Evolutionary conservation across 352 stramenopile species (phyloP).

Genomic region (Peronospora farinosa): DNA sequence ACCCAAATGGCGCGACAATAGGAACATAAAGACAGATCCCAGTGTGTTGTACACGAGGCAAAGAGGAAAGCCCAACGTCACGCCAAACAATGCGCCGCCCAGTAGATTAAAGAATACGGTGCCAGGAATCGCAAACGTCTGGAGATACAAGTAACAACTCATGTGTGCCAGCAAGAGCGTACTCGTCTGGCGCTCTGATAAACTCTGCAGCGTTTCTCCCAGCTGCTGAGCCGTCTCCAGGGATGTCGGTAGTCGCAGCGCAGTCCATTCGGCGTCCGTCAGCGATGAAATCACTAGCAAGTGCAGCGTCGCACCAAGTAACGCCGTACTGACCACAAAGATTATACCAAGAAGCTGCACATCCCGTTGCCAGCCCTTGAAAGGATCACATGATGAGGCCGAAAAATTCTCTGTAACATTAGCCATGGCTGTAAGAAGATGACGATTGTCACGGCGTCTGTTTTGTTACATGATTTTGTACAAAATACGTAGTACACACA

Average conservation of each 20-base stretch:
- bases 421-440: too few relatives aligned
- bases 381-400: not conserved
- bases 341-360: conserved; percentile 43
- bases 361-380: conserved; percentile 42
- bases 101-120: conserved; percentile 80
- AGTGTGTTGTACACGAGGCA: conserved; percentile 79
- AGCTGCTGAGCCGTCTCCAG: conserved; percentile 55
- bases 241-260: conserved; percentile 53
- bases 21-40: conserved; percentile 70
- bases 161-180: conserved; percentile 61
- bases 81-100: conserved; percentile 62
- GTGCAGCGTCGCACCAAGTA: conserved; percentile 40
- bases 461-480: too few relatives aligned
- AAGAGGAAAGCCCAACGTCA: conserved; percentile 62
- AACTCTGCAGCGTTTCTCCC: conserved; percentile 52
- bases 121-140: conserved; percentile 75
- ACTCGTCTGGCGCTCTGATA: conserved; percentile 33
- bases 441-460: too few relatives aligned
- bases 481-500: too few relatives aligned
- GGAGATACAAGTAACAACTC: conserved; percentile 68
- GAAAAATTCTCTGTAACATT: conserved; percentile 6
- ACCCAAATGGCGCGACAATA: conserved; percentile 57
- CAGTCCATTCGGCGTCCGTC: conserved; percentile 44
- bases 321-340: conserved; percentile 30
- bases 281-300: conserved; percentile 50